A percentile compares a stretch with the other conserved stretches of the same genome.
Evolutionary conservation across 2,329 filamentous ascomycete species (phyloP).

Genomic region (Cladosporium sp.): DNA sequence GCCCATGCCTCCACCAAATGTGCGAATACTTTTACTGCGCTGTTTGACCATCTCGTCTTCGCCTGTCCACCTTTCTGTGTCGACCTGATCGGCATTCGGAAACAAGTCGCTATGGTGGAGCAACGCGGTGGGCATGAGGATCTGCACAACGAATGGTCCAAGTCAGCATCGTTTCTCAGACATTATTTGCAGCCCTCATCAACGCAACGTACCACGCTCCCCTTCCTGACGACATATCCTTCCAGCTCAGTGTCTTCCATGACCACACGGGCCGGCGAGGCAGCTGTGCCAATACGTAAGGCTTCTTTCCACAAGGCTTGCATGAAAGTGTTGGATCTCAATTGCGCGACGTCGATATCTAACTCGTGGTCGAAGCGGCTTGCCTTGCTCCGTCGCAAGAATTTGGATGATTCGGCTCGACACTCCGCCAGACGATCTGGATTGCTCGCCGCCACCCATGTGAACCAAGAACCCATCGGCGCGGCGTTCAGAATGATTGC

Average conservation of each 20-base stretch:
- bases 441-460: constrained; percentile 16
- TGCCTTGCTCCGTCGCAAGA: background rate
- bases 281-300: constrained; percentile 19
- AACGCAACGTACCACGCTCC: constrained; percentile 10
- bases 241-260: constrained; percentile 22
- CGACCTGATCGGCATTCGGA: constrained; percentile 1
- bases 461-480: constrained; percentile 20
- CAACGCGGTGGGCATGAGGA: constrained; percentile 14
- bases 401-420: background rate
- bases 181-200: too few relatives aligned
- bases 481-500: constrained; percentile 21
- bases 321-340: constrained; percentile 12
- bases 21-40: constrained; percentile 12
- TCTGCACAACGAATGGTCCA: too few relatives aligned
- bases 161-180: too few relatives aligned
- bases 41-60: constrained; percentile 6
- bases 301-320: constrained; percentile 22
- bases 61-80: constrained; percentile 16
- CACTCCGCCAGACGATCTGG: constrained; percentile 14
- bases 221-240: constrained; percentile 15
- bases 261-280: constrained; percentile 21
- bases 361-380: background rate
- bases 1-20: constrained; percentile 21
- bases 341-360: background rate
- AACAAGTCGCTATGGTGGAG: constrained; percentile 21